Base-by-base conservation (phyloP, 441 rosid genomes). In the Euphorbia neoarborescens region DNA sequence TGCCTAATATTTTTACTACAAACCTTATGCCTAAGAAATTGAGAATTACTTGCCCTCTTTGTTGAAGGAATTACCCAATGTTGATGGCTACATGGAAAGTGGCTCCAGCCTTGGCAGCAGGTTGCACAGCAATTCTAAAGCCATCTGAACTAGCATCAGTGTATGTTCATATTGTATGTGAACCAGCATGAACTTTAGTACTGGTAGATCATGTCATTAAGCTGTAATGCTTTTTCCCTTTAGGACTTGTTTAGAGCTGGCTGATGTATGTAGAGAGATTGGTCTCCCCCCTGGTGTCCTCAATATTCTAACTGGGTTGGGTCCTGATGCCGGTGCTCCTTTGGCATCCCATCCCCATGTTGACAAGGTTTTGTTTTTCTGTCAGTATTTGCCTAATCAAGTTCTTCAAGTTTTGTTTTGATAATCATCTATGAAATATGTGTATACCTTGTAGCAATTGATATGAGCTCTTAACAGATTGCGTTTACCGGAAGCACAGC, bases 101-200 rank as follows among this genome's bases (percentile, higher is more conserved):
- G 48, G 99, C 99, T 81, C 98, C 99, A 76, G 91, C 99, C 46
- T 77, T 95, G 81, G 99, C 99, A 69, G 98, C 99, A 48, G 99
- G 99, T 44, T 95, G 99, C 78, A 78, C 96, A 11, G 97, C 99
- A 24, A 84, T 95, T 81, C 83, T 95, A 76, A 95, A 95, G 78
- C 98, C 97, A 54, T 89, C 99, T 22, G 99, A 95, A 81, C 62
- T 92, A 80, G 85, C 96, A 34, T 92, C 97, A 10, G 69, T 89
- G 99, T 95, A 86, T 62, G 92, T 81, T 65, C 63, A 79, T 54
- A 11, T 50, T 72, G 62, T 56, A 28, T 72, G 17, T 70, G 60
- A 67, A 50, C 35, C 71, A 62, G 53, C 65, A 54, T 72, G 56
- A 48, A 38, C 35, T 75, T 65, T 65, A 28, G 35, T 79, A 37